These are phyloP conservation scores for Apiotrichum porosum DNA, from an alignment of 1,284 basidiomycete species.

Conservation along the genomic window DNA sequence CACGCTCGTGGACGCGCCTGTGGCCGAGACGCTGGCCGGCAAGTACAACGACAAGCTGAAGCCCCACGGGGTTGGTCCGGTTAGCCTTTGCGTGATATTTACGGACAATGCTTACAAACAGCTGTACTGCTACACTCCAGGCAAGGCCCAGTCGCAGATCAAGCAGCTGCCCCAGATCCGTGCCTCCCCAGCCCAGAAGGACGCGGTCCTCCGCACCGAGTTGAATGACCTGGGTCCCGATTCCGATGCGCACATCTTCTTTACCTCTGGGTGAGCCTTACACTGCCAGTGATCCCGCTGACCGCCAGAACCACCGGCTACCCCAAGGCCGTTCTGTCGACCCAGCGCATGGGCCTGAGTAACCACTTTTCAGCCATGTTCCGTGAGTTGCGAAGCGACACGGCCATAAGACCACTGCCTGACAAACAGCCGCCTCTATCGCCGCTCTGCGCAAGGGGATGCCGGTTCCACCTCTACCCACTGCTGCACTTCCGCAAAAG, in stretches of 20 bases:
- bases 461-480: constrained; percentile 9
- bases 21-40: constrained; percentile 23
- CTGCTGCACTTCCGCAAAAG: constrained; percentile 6
- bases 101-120: background rate
- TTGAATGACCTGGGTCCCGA: constrained; percentile 24
- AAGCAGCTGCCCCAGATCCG: background rate
- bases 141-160: background rate
- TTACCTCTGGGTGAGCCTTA: constrained; percentile 18
- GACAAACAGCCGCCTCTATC: no score
- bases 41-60: background rate
- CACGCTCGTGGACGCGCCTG: constrained; percentile 32
- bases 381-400: background rate
- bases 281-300: background rate
- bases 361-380: constrained; percentile 3
- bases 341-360: constrained; percentile 23
- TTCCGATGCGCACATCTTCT: constrained; percentile 39
- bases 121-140: background rate
- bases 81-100: no score
- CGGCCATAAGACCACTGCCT: no score
- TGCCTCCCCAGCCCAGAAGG: background rate
- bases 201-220: constrained; percentile 4
- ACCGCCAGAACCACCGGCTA: constrained; percentile 12
- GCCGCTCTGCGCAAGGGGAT: background rate
- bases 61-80: background rate
- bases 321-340: constrained; percentile 42